Evolutionary conservation across 305 asterid genomes (phyloP), one percentile per base, ranked within the genome.

Genomic region (Vinca major): DNA sequence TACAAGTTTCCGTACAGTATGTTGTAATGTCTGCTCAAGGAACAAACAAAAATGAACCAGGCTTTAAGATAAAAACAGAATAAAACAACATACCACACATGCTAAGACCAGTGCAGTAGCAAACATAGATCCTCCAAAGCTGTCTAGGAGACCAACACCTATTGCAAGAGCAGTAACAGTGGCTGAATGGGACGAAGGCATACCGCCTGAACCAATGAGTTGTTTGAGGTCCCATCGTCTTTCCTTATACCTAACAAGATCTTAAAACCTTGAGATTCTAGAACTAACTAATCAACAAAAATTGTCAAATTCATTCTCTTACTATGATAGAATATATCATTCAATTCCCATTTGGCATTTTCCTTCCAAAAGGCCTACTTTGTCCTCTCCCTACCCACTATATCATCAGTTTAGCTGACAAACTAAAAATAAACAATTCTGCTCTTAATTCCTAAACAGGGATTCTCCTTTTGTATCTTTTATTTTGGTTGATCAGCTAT

Each of bases 171-270:
- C 99, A 71, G 89, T 78, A 65, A 93, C 96, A 13, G 97, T 89
- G 65, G 99, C 79, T 43, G 99, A 87, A 91, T 91, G 97, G 73
- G 99, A 90, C 7, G 99, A 93, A 0, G 99, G 99, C 99, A 93
- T 93, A 19, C 99, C 99, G 20, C 99, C 97, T 3, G 99, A 87
- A 70, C 89, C 97, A 72, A 89, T 57, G 33, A 93, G 91, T 80
- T 76, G 85, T 83, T 81, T 89, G 49, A 85, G 70, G 77, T 93
- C 96, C 96, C 95, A 91, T 45, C 78, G 85, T 43, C 81, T 83
- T 77, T 91, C 97, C 75, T 80, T 91, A 75, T 89, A 91, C 99
- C 99, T 93, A 26, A 88, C 75, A 88, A 69, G 75, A 80, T 80
- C 54, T 75, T 60, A 71, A 81, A 58, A 79, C 79, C 66, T 72